A percentile compares a stretch with the other conserved stretches of the same genome.
These are phyloP conservation scores for Hygrophila difformis DNA, from an alignment of 257 asterid species.

Conservation along the genomic window DNA sequence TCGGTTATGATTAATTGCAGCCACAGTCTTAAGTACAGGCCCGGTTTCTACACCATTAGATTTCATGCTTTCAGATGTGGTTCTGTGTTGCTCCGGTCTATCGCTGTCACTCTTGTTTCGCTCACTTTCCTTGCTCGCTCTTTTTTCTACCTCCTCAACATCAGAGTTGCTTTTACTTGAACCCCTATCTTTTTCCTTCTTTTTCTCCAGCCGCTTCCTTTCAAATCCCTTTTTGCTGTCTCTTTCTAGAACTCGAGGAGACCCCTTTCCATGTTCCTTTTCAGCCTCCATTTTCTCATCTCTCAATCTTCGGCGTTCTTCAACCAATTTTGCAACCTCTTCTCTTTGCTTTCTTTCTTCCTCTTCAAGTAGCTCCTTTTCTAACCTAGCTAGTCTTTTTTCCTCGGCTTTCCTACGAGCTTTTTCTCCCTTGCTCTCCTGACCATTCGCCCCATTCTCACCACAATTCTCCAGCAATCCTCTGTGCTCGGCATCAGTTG, in stretches of 20 bases:
- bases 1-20: slow-evolving; percentile 40
- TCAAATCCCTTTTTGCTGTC: slow-evolving; percentile 58
- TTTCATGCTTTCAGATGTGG: slow-evolving; percentile 42
- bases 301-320: slow-evolving; percentile 78
- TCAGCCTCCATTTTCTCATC: slow-evolving; percentile 77
- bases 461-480: slow-evolving; percentile 52
- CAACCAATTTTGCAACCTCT: slow-evolving; percentile 92
- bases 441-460: slow-evolving; percentile 59
- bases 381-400: slow-evolving; percentile 90
- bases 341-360: slow-evolving; percentile 99
- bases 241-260: slow-evolving; percentile 51
- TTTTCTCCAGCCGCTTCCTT: slow-evolving; percentile 68
- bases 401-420: slow-evolving; percentile 97
- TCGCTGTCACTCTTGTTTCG: slow-evolving; percentile 55
- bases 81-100: slow-evolving; percentile 39
- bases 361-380: slow-evolving; percentile 86
- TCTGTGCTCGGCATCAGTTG: slow-evolving; percentile 47
- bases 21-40: slow-evolving; percentile 49
- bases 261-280: slow-evolving; percentile 56
- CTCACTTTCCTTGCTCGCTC: too few relatives aligned
- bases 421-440: slow-evolving; percentile 88
- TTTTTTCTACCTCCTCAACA: slow-evolving; percentile 72
- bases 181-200: slow-evolving; percentile 73
- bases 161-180: slow-evolving; percentile 94
- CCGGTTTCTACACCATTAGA: slow-evolving; percentile 43